phyloP scores from a whole-genome alignment of 148 eudicot genomes.

The Rhododendron ovatum region DNA sequence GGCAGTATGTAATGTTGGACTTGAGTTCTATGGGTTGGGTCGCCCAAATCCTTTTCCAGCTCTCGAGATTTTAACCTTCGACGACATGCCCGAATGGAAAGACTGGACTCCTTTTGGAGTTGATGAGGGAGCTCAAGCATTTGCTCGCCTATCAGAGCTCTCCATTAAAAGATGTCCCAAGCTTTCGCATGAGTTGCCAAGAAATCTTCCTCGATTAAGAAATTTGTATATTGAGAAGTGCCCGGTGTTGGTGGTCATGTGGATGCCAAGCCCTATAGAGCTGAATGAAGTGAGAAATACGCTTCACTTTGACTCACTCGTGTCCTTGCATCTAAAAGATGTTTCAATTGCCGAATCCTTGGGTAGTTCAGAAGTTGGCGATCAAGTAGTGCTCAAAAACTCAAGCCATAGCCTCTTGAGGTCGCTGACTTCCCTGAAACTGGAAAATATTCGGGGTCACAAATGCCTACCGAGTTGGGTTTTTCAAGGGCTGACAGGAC shows the following conservation, averaged over 20 bases:
- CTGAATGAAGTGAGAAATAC: background rate
- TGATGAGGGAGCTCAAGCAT: background rate
- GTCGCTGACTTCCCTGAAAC: background rate
- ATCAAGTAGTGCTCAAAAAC: background rate
- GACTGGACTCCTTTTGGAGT: constrained; percentile 10
- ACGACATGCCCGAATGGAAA: constrained; percentile 15
- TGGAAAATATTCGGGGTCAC: background rate
- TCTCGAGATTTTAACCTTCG: constrained; percentile 14
- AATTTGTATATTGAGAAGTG: background rate
- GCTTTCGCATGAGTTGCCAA: background rate
- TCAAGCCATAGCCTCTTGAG: background rate
- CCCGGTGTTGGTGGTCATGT: background rate
- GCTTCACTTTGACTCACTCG: background rate
- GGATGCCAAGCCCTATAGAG: background rate
- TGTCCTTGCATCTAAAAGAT: background rate
- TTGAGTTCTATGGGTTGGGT: constrained; percentile 14
- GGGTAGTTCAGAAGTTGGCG: background rate
- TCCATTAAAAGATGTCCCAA: constrained; percentile 10
- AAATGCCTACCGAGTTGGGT: background rate
- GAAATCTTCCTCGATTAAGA: background rate
- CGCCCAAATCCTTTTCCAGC: constrained; percentile 12
- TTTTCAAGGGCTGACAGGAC: background rate
- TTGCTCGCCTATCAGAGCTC: constrained; percentile 5
- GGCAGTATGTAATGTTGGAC: constrained; percentile 4
- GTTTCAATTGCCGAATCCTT: background rate